Evolutionary conservation across 2,329 filamentous ascomycete species (phyloP).

Genomic region (Knufia fluminis): DNA sequence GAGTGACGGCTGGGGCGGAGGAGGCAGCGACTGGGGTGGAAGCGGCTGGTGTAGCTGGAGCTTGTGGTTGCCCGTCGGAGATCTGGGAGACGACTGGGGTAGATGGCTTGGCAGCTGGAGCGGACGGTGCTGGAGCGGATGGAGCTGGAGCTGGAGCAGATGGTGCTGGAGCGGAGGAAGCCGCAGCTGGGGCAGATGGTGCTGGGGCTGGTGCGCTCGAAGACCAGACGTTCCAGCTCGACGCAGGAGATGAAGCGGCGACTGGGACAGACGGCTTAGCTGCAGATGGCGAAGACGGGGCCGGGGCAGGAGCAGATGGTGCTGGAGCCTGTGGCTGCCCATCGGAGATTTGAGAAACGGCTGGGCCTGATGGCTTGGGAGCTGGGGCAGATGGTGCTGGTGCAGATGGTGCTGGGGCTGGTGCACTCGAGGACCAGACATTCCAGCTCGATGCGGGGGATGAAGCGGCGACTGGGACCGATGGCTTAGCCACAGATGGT

Average conservation of each 20-base stretch:
- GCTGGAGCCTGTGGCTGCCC: no score
- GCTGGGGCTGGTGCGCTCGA: neutral
- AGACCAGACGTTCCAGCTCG: neutral
- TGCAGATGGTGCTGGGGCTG: neutral
- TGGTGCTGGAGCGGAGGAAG: neutral
- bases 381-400: neutral
- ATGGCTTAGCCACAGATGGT: neutral
- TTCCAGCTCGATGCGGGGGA: neutral
- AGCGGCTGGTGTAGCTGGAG: neutral
- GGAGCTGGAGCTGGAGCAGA: slow-evolving; percentile 2
- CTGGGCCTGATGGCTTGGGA: neutral
- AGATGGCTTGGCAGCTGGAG: neutral
- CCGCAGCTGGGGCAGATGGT: neutral
- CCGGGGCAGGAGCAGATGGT: slow-evolving; percentile 5
- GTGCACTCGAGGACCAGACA: neutral
- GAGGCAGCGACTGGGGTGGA: neutral
- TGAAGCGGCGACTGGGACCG: neutral
- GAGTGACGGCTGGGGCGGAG: neutral
- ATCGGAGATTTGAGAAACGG: no score
- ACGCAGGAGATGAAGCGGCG: neutral
- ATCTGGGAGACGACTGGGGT: neutral
- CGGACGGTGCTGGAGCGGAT: neutral
- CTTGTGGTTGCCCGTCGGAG: neutral
- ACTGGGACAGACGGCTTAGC: neutral
- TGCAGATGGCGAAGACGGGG: neutral